Evolutionary conservation across 1,284 basidiomycete species (phyloP), one percentile per base, ranked within the genome.

Genomic region (Trichosporon ovoides): DNA sequence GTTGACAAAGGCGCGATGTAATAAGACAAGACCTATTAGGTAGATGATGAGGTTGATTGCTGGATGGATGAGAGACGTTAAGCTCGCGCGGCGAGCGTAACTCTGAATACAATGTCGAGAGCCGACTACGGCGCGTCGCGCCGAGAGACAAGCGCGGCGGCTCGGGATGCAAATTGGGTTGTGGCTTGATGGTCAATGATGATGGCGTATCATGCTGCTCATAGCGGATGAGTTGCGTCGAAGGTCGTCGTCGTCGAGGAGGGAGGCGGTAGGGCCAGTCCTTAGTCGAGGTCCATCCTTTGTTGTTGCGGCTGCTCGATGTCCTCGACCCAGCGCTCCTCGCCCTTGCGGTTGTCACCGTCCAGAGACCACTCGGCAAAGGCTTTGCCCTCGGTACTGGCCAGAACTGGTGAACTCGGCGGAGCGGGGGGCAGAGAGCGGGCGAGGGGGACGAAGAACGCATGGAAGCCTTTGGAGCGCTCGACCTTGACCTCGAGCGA

Each of bases 401-500:
- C 60, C 46, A 63, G 60, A n/a, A 58, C 56, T 10, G 74, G 74
- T 19, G 62, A 66, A 38, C 62, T 67, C 5, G 74, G 74, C 19
- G 74, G 74, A 6, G 70, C 70, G 1, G 66, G 66, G 7, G 74
- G 74, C 55, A 72, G 53, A 33, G 52, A 46, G 13, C 63, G 58
- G 7, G 66, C 68, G 12, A 73, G 62, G 7, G 72, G 72, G 7
- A 76, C 68, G 58, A 74, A 74, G 63, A 73, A 71, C 18, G 70
- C 69, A 37, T 73, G 70, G 63, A 74, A 74, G 2, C 74, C 70
- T 48, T 69, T 59, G 18, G 69, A 66, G 24, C 66, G 64, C 57
- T 74, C 71, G 52, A 76, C 74, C 58, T 76, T 74, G 55, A 67
- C 61, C 50, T 76, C 71, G 35, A 76, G 67, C 2, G 65, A 61